phyloP scores from a whole-genome alignment of 75 land plant genomes.

The Pinus albicaulis region DNA sequence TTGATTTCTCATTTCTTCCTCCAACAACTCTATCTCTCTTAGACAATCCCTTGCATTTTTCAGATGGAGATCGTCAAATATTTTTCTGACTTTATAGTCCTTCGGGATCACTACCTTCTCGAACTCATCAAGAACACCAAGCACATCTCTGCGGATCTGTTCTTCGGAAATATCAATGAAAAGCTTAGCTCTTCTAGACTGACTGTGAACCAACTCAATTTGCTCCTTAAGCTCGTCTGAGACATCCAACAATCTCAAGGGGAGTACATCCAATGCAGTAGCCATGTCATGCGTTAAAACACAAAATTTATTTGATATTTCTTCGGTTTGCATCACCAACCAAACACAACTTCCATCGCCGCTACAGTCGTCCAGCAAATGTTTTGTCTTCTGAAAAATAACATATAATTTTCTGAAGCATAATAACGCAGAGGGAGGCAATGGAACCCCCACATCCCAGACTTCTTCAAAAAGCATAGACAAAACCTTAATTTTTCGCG shows the following conservation, averaged over 20 bases:
- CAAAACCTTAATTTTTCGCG: constrained; percentile 45
- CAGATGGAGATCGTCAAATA: neutral
- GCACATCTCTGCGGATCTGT: too few species aligned
- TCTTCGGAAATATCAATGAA: too few species aligned
- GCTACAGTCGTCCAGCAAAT: constrained; percentile 19
- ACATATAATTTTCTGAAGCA: neutral
- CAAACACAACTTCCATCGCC: neutral
- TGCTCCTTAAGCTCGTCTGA: constrained; percentile 56
- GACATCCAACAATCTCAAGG: constrained; percentile 38
- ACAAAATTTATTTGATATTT: too few species aligned
- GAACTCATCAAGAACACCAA: constrained; percentile 16
- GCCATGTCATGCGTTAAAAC: constrained; percentile 25
- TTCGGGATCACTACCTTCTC: constrained; percentile 20
- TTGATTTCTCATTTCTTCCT: neutral
- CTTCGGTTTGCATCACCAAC: too few species aligned
- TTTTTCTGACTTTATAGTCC: too few species aligned
- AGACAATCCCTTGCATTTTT: constrained; percentile 20
- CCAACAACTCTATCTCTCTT: too few species aligned
- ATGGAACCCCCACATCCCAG: too few species aligned
- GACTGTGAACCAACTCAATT: constrained; percentile 49
- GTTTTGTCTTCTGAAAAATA: constrained; percentile 14
- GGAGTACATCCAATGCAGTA: constrained; percentile 62
- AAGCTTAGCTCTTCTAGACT: constrained; percentile 19
- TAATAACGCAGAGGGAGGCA: constrained; percentile 33
- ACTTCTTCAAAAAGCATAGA: constrained; percentile 40